Percentiles rank a stretch among this genome's conserved stretches.
These are phyloP conservation scores for Hypoxylon crocopeplum DNA, from an alignment of 495 filamentous ascomycete genomes.

Conservation along the genomic window DNA sequence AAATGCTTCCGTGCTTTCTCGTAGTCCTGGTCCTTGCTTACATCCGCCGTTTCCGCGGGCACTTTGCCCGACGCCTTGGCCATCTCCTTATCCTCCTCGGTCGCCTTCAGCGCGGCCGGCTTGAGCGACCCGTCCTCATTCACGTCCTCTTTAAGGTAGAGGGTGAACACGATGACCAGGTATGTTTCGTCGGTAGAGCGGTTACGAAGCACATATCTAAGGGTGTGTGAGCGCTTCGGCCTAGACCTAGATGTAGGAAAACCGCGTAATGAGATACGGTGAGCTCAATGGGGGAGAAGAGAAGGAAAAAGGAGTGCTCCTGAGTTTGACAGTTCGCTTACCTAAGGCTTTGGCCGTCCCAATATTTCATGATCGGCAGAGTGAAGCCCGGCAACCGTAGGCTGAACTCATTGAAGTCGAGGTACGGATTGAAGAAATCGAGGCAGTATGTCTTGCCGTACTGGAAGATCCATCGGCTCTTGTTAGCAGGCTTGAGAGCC, in stretches of 20 bases:
- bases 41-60: not conserved
- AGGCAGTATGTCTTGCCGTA: slow-evolving; percentile 65
- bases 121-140: slow-evolving; percentile 64
- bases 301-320: not conserved
- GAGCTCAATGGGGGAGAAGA: slow-evolving; percentile 15
- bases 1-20: slow-evolving; percentile 12
- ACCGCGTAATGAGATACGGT: slow-evolving; percentile 10
- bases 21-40: slow-evolving; percentile 16
- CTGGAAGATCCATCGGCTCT: slow-evolving; percentile 57
- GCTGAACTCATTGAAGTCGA: slow-evolving; percentile 83
- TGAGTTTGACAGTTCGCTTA: slow-evolving; percentile 34
- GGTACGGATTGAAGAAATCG: slow-evolving; percentile 93
- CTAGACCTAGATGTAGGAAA: slow-evolving; percentile 35
- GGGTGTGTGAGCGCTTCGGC: slow-evolving; percentile 65
- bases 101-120: slow-evolving; percentile 44
- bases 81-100: slow-evolving; percentile 8
- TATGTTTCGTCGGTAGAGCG: slow-evolving; percentile 70
- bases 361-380: slow-evolving; percentile 77
- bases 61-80: not conserved
- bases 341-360: slow-evolving; percentile 72
- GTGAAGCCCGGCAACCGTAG: slow-evolving; percentile 80
- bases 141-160: slow-evolving; percentile 68
- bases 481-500: slow-evolving; percentile 62
- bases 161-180: slow-evolving; percentile 78
- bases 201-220: slow-evolving; percentile 90